A percentile compares a stretch with the other conserved stretches of the same genome.
These are phyloP conservation scores for Cornus suecica DNA, from an alignment of 148 eudicot species.

Conservation along the genomic window DNA sequence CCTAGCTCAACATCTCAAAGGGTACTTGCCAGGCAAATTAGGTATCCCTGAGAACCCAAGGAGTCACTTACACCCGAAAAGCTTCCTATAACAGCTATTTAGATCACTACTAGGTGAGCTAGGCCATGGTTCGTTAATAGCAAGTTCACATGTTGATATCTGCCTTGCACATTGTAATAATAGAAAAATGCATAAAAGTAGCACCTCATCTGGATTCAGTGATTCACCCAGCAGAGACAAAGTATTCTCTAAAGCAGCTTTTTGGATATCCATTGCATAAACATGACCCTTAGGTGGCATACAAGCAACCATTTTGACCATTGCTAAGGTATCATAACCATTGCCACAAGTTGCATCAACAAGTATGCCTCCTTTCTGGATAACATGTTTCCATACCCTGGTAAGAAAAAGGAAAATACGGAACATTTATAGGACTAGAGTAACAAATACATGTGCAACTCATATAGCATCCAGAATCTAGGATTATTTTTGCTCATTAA, in stretches of 20 bases:
- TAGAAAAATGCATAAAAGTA: conserved; percentile 12
- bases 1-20: too few relatives aligned
- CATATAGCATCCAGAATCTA: background rate
- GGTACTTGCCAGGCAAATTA: too few relatives aligned
- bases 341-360: conserved; percentile 98
- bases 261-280: conserved; percentile 77
- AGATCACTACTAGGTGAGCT: background rate
- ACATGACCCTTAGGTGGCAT: conserved; percentile 51
- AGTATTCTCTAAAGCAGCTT: conserved; percentile 61
- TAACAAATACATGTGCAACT: background rate
- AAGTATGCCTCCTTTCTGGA: conserved; percentile 68
- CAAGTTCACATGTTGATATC: background rate
- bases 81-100: too few relatives aligned
- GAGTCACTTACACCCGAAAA: too few relatives aligned
- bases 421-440: background rate
- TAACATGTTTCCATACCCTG: conserved; percentile 74
- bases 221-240: conserved; percentile 52
- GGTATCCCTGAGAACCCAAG: too few relatives aligned
- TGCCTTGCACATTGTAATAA: background rate
- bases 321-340: conserved; percentile 85
- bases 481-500: background rate
- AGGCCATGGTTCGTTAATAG: background rate
- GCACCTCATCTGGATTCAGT: conserved; percentile 53
- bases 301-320: conserved; percentile 63
- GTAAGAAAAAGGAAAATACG: conserved; percentile 2